A percentile compares a stretch with the other conserved stretches of the same genome.
Conservation (phyloP, 139 green algal genomes). For the Mychonastes homosphaera region DNA sequence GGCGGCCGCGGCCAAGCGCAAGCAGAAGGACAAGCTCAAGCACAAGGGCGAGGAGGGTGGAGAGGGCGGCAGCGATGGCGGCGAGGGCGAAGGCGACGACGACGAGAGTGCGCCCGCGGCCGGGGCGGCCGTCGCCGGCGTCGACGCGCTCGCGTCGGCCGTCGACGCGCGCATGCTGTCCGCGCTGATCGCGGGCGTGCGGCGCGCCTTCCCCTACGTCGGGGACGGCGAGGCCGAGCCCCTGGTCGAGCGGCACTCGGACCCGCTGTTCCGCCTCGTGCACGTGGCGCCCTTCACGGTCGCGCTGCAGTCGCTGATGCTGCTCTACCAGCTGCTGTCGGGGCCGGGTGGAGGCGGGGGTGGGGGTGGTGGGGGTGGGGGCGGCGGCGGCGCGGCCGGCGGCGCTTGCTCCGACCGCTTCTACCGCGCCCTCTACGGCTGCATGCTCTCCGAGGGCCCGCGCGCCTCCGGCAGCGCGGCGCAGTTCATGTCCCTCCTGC, state of each 20-base stretch:
- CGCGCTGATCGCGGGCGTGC: conserved; percentile 75
- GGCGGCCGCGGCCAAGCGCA: background rate
- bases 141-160: conserved; percentile 22
- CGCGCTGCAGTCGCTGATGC: conserved; percentile 67
- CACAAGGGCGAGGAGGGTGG: background rate
- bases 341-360: background rate
- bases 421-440: conserved; percentile 81
- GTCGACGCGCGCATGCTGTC: conserved; percentile 59
- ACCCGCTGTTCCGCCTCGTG: conserved; percentile 77
- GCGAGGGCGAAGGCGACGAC: conserved; percentile 2
- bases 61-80: background rate
- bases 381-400: no score
- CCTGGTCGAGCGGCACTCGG: conserved; percentile 33
- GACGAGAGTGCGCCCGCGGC: background rate
- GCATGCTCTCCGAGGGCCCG: conserved; percentile 42
- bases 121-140: background rate
- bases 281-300: conserved; percentile 75
- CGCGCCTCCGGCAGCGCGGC: conserved; percentile 19
- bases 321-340: conserved; percentile 75
- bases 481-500: conserved; percentile 80
- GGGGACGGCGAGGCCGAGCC: conserved; percentile 19
- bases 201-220: conserved; percentile 89
- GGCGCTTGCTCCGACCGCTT: conserved; percentile 68
- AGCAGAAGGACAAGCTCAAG: conserved; percentile 1
- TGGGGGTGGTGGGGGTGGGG: background rate